phyloP scores from a whole-genome alignment of 108 stramenopile genomes.

The Cyclotella cryptica region DNA sequence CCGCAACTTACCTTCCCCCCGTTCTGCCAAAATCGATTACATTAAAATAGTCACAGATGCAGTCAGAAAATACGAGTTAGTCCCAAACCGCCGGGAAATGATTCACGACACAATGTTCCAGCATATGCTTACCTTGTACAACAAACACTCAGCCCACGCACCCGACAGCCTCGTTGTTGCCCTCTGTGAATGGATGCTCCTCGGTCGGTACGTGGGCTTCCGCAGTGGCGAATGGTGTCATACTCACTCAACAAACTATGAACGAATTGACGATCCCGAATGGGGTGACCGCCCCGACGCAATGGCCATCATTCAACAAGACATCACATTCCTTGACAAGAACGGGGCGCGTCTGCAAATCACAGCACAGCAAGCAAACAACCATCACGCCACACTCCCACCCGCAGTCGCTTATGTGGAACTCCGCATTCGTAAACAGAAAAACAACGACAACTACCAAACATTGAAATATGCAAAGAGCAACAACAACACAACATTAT shows the following conservation, averaged over 20 bases:
- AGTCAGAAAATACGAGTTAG: conserved; percentile 6
- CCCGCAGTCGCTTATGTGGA: not conserved
- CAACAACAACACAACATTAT: not conserved
- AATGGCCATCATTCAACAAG: not conserved
- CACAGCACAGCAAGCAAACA: not conserved
- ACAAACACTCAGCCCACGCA: not conserved
- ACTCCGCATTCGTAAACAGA: not conserved
- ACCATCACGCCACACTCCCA: not conserved
- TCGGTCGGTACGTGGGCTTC: conserved; percentile 18
- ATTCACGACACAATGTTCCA: conserved; percentile 12
- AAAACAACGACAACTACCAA: conserved; percentile 9
- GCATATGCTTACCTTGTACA: not conserved
- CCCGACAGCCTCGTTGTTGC: not conserved
- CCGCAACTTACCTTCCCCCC: not conserved
- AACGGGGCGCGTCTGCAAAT: not conserved
- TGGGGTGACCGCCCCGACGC: not conserved
- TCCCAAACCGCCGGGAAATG: conserved; percentile 15
- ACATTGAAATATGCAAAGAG: not conserved
- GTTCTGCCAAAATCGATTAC: not conserved
- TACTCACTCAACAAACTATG: not conserved
- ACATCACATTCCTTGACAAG: not conserved
- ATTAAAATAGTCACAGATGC: not conserved
- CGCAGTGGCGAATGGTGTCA: conserved; percentile 18
- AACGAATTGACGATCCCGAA: not conserved
- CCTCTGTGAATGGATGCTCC: conserved; percentile 20